Evolutionary conservation across 2,329 filamentous ascomycete genomes (phyloP).

Genomic region (Fusarium pseudoanthophilum): DNA sequence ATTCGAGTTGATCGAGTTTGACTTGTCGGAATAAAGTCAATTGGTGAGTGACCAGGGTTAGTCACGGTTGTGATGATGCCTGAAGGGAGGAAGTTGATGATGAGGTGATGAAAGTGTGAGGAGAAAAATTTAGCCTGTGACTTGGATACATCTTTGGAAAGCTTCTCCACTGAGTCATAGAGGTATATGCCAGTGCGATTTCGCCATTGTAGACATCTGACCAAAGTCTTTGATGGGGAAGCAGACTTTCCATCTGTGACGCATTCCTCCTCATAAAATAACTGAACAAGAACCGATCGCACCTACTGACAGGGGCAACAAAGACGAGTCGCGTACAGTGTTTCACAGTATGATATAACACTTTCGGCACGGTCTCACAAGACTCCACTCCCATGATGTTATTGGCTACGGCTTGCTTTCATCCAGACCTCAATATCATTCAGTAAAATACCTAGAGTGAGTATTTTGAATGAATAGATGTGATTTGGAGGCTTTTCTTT

Average conservation of each 20-base stretch:
- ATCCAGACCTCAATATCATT: background rate
- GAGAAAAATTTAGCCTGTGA: conserved; percentile 40
- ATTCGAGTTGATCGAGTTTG: background rate
- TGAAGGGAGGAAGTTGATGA: conserved; percentile 6
- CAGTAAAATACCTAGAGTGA: background rate
- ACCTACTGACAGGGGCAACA: conserved; percentile 21
- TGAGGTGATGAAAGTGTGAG: conserved; percentile 34
- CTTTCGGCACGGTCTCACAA: background rate
- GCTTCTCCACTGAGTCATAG: conserved; percentile 39
- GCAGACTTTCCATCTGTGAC: conserved; percentile 1
- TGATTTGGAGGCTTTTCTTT: background rate
- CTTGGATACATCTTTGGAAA: conserved; percentile 23
- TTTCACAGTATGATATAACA: background rate
- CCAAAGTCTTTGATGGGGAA: background rate
- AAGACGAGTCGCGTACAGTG: conserved; percentile 16
- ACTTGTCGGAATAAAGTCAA: background rate
- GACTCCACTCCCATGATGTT: conserved; percentile 2
- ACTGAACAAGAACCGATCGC: conserved; percentile 2
- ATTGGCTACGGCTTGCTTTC: background rate
- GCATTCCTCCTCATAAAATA: background rate
- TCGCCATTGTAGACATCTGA: conserved; percentile 3
- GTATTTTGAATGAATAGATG: background rate
- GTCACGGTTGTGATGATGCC: conserved; percentile 8
- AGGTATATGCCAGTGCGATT: background rate
- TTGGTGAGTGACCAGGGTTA: background rate